Evolutionary conservation across 192 early-diverging fungal genomes (phyloP), one percentile per base, ranked within the genome.

Genomic region (Martensiomyces pterosporus): DNA sequence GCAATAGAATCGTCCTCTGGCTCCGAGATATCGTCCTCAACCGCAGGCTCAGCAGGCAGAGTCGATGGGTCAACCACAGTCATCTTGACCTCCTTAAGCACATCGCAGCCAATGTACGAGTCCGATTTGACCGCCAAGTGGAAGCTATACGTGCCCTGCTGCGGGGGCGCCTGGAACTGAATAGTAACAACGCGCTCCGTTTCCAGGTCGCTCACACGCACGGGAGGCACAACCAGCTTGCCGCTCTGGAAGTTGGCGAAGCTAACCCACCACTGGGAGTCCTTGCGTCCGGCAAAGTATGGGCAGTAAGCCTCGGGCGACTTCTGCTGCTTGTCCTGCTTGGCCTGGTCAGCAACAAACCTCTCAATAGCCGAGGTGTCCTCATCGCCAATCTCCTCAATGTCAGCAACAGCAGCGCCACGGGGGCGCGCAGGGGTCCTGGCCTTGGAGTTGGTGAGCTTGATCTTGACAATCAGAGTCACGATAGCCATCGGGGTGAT

Each of bases 1-100:
- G 93, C 93, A 59, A 98, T 85, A 25, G 87, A 87, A 67, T 96
- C 91, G 42, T 94, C 92, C 43, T 94, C 96, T 24, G 94, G 93
- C 55, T 97, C 96, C 14, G 90, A 92, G 45, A 97, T 97, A 44
- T 92, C 88, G 57, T 96, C 94, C 29, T 94, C 91, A 4, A 84
- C 46, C 4, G 53, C 46, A 6, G 70, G 66, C 43, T 91, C 87
- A 4, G 85, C 75, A 22, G 92, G 87, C 24, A 89, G 79, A 22
- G 77, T 78, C 9, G 89, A 72, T 4, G 83, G 77, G 39, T 86
- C 80, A 27, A 82, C 75, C 8, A 93, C 88, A 5, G 66, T 77
- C 78, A 97, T 75, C 34, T 84, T 80, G 38, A 95, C 71, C 32
- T 93, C 85, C 55, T 87, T 75, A 37, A 75, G 52, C 24, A 89